phyloP scores from a whole-genome alignment of 768 basidiomycete species.

The Serpula lacrymans region DNA sequence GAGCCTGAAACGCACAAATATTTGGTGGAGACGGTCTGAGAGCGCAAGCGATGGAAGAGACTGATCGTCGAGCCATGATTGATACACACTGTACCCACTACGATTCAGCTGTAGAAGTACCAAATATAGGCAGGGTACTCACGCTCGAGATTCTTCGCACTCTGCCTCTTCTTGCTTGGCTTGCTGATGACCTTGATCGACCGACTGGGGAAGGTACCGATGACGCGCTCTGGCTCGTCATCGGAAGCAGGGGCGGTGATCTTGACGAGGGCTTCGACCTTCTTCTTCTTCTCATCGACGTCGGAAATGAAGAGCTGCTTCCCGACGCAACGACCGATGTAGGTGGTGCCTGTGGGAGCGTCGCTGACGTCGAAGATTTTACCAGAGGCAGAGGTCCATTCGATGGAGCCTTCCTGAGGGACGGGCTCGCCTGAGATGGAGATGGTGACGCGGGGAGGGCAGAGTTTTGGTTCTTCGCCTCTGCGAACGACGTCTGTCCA shows the following conservation, averaged over 20 bases:
- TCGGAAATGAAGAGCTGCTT: constrained; percentile 95
- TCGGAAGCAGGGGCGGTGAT: constrained; percentile 78
- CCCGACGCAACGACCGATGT: constrained; percentile 89
- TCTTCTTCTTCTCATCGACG: constrained; percentile 92
- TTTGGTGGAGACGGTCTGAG: constrained; percentile 94
- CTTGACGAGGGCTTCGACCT: constrained; percentile 90
- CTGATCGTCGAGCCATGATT: constrained; percentile 95
- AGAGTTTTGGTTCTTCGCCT: constrained; percentile 70
- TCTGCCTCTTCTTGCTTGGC: constrained; percentile 95
- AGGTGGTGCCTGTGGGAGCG: constrained; percentile 79
- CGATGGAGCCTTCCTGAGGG: constrained; percentile 80
- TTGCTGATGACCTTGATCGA: constrained; percentile 99
- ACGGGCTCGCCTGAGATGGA: constrained; percentile 90
- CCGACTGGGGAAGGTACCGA: constrained; percentile 87
- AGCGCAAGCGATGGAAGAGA: constrained; percentile 91
- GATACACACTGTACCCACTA: constrained; percentile 68
- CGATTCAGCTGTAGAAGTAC: no score
- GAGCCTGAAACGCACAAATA: constrained; percentile 96
- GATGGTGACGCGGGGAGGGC: constrained; percentile 79
- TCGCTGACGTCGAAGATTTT: constrained; percentile 80
- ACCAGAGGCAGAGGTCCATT: constrained; percentile 85
- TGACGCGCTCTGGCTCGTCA: constrained; percentile 76
- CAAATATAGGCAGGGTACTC: constrained; percentile 35
- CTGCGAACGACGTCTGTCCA: constrained; percentile 80
- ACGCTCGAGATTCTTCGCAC: constrained; percentile 91